These are phyloP conservation scores for Pseudotulostoma volvatum DNA, from an alignment of 495 filamentous ascomycete genomes.

Conservation along the genomic window DNA sequence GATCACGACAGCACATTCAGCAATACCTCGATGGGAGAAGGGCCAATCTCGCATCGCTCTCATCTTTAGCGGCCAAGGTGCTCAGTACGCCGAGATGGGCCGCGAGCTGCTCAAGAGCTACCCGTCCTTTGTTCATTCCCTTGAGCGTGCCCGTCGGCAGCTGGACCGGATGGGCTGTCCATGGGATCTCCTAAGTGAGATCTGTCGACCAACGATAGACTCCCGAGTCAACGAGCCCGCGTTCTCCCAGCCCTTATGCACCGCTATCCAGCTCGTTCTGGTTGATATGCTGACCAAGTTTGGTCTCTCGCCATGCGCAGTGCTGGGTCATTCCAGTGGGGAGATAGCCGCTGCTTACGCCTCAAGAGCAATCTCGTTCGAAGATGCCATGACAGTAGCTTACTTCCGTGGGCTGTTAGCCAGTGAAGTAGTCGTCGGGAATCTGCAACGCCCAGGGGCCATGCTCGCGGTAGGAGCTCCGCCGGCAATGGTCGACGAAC, in stretches of 20 bases:
- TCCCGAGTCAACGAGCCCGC: conserved; percentile 28
- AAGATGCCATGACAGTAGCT: conserved; percentile 12
- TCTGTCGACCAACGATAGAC: conserved; percentile 2
- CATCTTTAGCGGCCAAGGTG: conserved; percentile 24
- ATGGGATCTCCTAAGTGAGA: conserved; percentile 6
- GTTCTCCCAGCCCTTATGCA: conserved; percentile 25
- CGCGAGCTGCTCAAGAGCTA: conserved; percentile 4
- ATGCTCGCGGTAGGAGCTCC: conserved; percentile 29
- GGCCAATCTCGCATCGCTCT: conserved; percentile 2
- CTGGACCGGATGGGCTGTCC: conserved; percentile 6
- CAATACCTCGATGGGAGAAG: not conserved
- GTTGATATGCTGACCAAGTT: conserved; percentile 19
- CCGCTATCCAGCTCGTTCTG: conserved; percentile 22
- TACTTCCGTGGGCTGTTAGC: conserved; percentile 13
- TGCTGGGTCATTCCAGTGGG: conserved; percentile 25
- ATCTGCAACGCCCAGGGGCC: conserved; percentile 7
- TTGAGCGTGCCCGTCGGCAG: conserved; percentile 2
- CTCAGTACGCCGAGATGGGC: conserved; percentile 9
- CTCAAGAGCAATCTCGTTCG: conserved; percentile 7
- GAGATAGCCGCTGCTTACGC: conserved; percentile 23
- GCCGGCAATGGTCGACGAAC: conserved; percentile 9
- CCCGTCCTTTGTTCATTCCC: conserved; percentile 3
- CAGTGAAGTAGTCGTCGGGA: conserved; percentile 3
- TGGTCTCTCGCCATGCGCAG: conserved; percentile 11
- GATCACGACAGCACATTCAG: not conserved